Percentiles rank a stretch among this genome's conserved stretches.
Conservation (phyloP, 106 monocot species). For the Apostasia ramifera region DNA sequence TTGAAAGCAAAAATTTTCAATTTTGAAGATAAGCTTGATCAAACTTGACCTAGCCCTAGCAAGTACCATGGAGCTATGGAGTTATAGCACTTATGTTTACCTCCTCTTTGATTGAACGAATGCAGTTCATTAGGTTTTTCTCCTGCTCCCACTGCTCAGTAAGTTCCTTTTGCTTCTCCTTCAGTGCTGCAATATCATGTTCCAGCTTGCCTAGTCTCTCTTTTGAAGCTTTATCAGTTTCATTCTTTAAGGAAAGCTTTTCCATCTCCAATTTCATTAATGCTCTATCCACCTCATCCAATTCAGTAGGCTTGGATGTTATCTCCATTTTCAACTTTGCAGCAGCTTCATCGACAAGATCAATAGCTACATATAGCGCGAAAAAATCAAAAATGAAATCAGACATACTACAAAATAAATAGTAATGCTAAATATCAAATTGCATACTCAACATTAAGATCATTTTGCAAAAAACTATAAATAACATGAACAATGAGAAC, state of each 20-base stretch:
- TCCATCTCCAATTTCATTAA: slow-evolving; percentile 97
- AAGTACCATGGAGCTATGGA: no score
- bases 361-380: slow-evolving; percentile 56
- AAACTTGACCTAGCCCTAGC: no score
- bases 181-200: slow-evolving; percentile 61
- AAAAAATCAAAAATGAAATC: not conserved
- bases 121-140: slow-evolving; percentile 73
- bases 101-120: slow-evolving; percentile 91
- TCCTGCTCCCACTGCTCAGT: slow-evolving; percentile 72
- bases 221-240: slow-evolving; percentile 86
- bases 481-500: not conserved
- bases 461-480: not conserved
- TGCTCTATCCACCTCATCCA: slow-evolving; percentile 92
- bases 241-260: slow-evolving; percentile 89
- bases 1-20: no score
- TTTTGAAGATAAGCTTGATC: no score
- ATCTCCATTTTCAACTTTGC: slow-evolving; percentile 96
- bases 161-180: slow-evolving; percentile 69
- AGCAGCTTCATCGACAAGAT: slow-evolving; percentile 89
- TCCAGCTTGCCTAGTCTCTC: slow-evolving; percentile 76
- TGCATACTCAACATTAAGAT: not conserved
- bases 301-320: slow-evolving; percentile 90
- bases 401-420: not conserved
- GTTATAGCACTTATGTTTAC: slow-evolving; percentile 11
- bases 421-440: not conserved